A percentile compares a stretch with the other conserved stretches of the same genome.
phyloP scores from a whole-genome alignment of 257 asterid genomes.

The Thymus quinquecostatus region DNA sequence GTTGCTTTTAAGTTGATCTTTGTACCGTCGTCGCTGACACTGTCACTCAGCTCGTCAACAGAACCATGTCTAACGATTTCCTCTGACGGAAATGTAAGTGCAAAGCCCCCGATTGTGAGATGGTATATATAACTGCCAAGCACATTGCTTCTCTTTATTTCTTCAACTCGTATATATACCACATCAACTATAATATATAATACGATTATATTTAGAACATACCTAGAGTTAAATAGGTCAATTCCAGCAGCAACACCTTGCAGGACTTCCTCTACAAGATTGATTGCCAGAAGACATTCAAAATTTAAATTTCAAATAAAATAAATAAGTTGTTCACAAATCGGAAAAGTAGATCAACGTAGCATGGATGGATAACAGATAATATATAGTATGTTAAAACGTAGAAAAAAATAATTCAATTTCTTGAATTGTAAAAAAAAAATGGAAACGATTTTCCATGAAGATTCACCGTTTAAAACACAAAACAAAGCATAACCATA shows the following conservation, averaged over 20 bases:
- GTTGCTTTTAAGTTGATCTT: conserved; percentile 90
- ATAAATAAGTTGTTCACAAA: conserved; percentile 16
- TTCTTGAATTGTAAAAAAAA: not conserved
- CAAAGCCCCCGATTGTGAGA: conserved; percentile 89
- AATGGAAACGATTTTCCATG: not conserved
- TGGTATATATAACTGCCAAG: conserved; percentile 74
- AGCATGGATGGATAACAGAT: not conserved
- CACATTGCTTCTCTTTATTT: not conserved
- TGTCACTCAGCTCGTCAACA: conserved; percentile 45
- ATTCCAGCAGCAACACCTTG: conserved; percentile 95
- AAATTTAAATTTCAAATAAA: not conserved
- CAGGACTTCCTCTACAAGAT: conserved; percentile 84
- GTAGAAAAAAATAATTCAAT: not conserved
- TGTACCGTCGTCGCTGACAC: conserved; percentile 60
- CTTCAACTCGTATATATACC: too few species aligned
- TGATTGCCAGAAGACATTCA: conserved; percentile 21
- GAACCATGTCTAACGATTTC: conserved; percentile 36
- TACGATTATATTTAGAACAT: conserved; percentile 35
- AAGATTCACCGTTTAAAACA: not conserved
- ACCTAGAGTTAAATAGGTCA: conserved; percentile 93
- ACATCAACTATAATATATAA: not conserved
- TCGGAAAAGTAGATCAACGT: conserved; percentile 13
- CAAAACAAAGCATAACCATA: not conserved
- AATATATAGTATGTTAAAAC: not conserved
- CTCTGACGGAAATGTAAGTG: conserved; percentile 65